phyloP scores from a whole-genome alignment of 805 yeast species.

The Ogataea haglerorum region DNA sequence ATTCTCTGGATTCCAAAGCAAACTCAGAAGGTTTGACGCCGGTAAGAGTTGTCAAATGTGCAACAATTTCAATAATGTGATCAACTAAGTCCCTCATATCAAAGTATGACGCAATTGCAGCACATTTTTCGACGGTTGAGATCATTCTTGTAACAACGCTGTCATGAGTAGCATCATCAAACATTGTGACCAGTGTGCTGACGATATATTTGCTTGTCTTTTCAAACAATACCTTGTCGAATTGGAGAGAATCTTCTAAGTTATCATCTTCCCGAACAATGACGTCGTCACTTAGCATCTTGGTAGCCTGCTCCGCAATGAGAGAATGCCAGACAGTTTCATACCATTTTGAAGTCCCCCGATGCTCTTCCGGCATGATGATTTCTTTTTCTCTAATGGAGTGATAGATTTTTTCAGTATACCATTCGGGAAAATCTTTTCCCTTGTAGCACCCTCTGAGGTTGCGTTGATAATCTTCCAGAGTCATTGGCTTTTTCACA shows the following conservation, averaged over 20 bases:
- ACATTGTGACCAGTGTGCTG: slow-evolving; percentile 70
- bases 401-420: slow-evolving; percentile 71
- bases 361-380: slow-evolving; percentile 97
- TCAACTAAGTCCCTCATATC: slow-evolving; percentile 56
- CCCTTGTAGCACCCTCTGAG: slow-evolving; percentile 74
- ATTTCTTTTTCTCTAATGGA: slow-evolving; percentile 85
- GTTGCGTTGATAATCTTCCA: slow-evolving; percentile 76
- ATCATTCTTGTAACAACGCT: slow-evolving; percentile 83
- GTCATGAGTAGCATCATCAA: slow-evolving; percentile 87
- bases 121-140: slow-evolving; percentile 82
- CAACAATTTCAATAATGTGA: slow-evolving; percentile 59
- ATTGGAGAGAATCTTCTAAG: slow-evolving; percentile 39
- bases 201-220: slow-evolving; percentile 62
- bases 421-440: slow-evolving; percentile 82
- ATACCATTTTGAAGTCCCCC: slow-evolving; percentile 87
- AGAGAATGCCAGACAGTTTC: slow-evolving; percentile 81
- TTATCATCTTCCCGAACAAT: slow-evolving; percentile 6
- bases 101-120: slow-evolving; percentile 69
- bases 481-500: slow-evolving; percentile 85
- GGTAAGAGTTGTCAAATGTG: slow-evolving; percentile 66
- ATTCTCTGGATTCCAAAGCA: slow-evolving; percentile 33
- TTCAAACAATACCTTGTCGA: slow-evolving; percentile 71
- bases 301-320: slow-evolving; percentile 45
- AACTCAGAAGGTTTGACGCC: slow-evolving; percentile 35
- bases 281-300: slow-evolving; percentile 17